phyloP scores from a whole-genome alignment of 225 moss, liverwort and hornwort genomes.

The Pleurozium schreberi region DNA sequence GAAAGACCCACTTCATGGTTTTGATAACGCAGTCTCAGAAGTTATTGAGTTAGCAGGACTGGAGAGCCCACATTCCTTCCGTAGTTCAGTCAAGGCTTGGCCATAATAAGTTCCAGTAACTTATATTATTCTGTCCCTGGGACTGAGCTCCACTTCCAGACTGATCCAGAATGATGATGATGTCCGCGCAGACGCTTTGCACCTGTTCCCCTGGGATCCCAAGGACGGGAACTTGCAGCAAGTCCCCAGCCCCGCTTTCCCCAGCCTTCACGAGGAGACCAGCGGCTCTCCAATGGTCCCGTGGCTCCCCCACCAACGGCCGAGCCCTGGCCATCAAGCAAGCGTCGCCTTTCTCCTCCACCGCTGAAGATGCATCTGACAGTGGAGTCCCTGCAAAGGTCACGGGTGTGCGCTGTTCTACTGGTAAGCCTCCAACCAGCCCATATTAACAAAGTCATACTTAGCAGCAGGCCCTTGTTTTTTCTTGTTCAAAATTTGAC shows the following conservation, averaged over 20 bases:
- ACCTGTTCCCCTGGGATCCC: not conserved
- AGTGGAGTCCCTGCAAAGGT: not conserved
- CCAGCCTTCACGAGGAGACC: not conserved
- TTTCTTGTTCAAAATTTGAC: not conserved
- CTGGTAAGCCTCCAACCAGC: not conserved
- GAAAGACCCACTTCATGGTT: not conserved
- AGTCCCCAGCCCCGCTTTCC: not conserved
- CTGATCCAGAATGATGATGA: too few relatives aligned
- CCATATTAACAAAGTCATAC: too few relatives aligned
- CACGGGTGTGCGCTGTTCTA: rapidly evolving
- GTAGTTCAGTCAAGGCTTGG: too few relatives aligned
- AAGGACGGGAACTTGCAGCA: too few relatives aligned
- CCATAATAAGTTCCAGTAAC: too few relatives aligned
- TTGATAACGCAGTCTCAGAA: not conserved
- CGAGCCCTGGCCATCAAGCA: not conserved
- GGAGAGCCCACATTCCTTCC: not conserved
- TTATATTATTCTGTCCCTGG: too few relatives aligned
- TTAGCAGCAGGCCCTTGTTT: not conserved
- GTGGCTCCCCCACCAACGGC: too few relatives aligned
- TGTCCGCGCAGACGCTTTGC: not conserved
- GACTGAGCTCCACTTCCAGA: not conserved
- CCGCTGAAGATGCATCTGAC: not conserved
- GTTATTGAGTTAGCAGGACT: too few relatives aligned
- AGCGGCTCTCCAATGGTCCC: too few relatives aligned
- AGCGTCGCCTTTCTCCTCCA: not conserved